Evolutionary conservation across 2,329 filamentous ascomycete genomes (phyloP), one percentile per base, ranked within the genome.

Genomic region (Fusarium duplospermum): DNA sequence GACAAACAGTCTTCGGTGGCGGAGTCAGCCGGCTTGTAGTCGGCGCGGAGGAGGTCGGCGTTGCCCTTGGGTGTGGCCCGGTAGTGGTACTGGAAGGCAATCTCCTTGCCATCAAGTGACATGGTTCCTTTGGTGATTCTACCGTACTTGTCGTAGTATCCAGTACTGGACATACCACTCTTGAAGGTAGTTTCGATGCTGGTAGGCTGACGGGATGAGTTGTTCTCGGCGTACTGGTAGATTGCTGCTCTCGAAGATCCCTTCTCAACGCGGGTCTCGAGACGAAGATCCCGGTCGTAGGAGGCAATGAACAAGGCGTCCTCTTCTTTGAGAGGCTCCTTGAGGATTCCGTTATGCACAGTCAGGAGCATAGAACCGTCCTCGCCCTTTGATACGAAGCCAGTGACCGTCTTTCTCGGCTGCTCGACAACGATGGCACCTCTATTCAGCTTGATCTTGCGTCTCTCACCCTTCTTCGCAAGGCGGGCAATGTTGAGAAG

Each of bases 11-110:
- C 70, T 5, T 64, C 54, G 5, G 24, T 24, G 5, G 62, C 11
- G 6, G 50, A 54, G 27, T 54, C 11, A 24, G 22, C 36, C 4
- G 57, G 40, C 38, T 66, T 74, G 52, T 65, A 74, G 27, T 73
- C 71, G 24, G 69, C 72, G 3, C 72, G 72, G 1, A 74, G 54
- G 9, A 74, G 36, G 33, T 73, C 68, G 14, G 72, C 45, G 27
- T 64, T 69, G 6, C 58, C 72, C 29, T 74, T 74, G 9, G 72
- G 70, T 29, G 50, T 54, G 18, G 50, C 7, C 18, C 50, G 27
- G 40, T 74, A 74, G 35, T 73, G 71, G n/a, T 73, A 74, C n/a
- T 69, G 70, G 24, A 71, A 74, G 2, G 35, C 60, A 42, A 71
- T 67, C 10, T 73, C 63, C 31, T 66, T 27, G n/a, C 36, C n/a